A percentile compares a stretch with the other conserved stretches of the same genome.
Evolutionary conservation across 192 early-diverging fungal genomes (phyloP).

Genomic region (Coemansia sp.): DNA sequence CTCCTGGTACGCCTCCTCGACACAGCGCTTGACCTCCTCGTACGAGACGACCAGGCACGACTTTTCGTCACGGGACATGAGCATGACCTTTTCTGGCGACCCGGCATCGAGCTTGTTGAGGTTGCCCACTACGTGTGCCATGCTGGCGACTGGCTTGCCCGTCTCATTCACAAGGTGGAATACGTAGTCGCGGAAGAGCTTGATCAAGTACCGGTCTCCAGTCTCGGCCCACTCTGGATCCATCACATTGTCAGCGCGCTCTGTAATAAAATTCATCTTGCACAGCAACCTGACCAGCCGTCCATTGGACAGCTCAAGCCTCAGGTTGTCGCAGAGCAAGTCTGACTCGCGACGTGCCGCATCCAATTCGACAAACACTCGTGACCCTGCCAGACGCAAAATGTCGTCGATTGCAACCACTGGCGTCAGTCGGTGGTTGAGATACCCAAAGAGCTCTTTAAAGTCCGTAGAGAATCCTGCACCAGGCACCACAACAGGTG

Average conservation of each 20-base stretch:
- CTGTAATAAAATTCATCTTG: constrained; percentile 93
- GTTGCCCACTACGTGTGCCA: constrained; percentile 90
- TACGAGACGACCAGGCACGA: constrained; percentile 97
- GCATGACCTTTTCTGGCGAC: constrained; percentile 91
- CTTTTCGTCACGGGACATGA: constrained; percentile 94
- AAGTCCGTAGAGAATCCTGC: constrained; percentile 73
- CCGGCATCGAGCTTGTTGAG: constrained; percentile 98
- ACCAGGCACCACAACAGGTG: constrained; percentile 73
- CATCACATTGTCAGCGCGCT: constrained; percentile 80
- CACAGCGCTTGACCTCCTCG: constrained; percentile 88
- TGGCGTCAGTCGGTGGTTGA: constrained; percentile 41
- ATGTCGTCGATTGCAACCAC: constrained; percentile 45
- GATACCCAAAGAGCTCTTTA: constrained; percentile 74
- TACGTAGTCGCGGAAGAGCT: constrained; percentile 97
- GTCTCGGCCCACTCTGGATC: constrained; percentile 97
- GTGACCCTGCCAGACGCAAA: constrained; percentile 47
- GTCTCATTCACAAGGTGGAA: constrained; percentile 87
- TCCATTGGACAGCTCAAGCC: constrained; percentile 88
- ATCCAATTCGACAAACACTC: constrained; percentile 50
- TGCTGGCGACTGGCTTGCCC: constrained; percentile 82
- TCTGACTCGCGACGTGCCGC: constrained; percentile 64
- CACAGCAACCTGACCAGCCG: constrained; percentile 83
- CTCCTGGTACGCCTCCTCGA: constrained; percentile 85
- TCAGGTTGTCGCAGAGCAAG: constrained; percentile 73
- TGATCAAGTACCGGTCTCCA: constrained; percentile 96